Evolutionary conservation across 495 filamentous ascomycete genomes (phyloP).

Genomic region (Penicillium mononematosum): DNA sequence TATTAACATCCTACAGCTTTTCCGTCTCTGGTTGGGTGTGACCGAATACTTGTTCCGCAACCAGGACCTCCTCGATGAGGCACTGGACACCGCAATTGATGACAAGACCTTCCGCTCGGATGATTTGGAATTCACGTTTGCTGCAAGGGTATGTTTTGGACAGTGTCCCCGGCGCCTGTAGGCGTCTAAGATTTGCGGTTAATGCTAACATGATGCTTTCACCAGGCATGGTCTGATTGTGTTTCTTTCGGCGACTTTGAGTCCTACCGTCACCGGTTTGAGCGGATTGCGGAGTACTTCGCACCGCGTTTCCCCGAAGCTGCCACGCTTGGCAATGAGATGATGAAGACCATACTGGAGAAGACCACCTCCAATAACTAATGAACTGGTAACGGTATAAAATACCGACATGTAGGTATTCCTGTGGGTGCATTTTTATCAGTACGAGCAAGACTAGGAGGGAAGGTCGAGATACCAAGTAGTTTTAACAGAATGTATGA

Average conservation of each 20-base stretch:
- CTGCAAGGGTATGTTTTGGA: conserved; percentile 62
- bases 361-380: conserved; percentile 53
- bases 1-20: conserved; percentile 56
- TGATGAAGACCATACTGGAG: conserved; percentile 94
- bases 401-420: conserved; percentile 2
- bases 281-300: conserved; percentile 87
- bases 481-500: conserved; percentile 3
- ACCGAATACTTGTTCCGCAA: conserved; percentile 95
- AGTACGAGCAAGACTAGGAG: background rate
- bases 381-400: conserved; percentile 11
- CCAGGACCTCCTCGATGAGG: conserved; percentile 76
- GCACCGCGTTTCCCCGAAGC: conserved; percentile 83
- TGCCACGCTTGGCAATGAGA: conserved; percentile 82
- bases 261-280: conserved; percentile 83
- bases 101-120: conserved; percentile 87
- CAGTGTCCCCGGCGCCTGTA: background rate
- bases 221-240: conserved; percentile 85
- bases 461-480: background rate
- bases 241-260: conserved; percentile 89
- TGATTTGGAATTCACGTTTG: conserved; percentile 96
- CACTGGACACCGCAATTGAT: conserved; percentile 78
- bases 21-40: conserved; percentile 96
- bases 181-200: background rate
- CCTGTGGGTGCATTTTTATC: background rate
- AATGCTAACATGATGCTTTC: conserved; percentile 11